phyloP scores from a whole-genome alignment of 2,329 filamentous ascomycete species.

The Fusarium annulatum region DNA sequence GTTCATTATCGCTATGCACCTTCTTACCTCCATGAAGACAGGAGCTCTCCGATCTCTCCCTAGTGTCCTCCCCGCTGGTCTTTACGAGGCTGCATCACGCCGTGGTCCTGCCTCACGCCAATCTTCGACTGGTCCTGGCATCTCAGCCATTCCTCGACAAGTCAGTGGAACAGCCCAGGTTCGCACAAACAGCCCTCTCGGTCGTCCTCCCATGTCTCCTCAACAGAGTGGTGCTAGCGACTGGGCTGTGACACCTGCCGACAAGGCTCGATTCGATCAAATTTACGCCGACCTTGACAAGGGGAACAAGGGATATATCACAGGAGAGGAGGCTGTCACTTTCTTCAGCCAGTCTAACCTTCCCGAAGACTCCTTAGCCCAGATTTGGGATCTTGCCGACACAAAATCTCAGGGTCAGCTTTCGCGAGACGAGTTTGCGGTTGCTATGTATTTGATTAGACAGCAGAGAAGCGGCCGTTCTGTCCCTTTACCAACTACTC shows the following conservation, averaged over 20 bases:
- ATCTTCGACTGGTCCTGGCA: constrained; percentile 62
- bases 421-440: constrained; percentile 90
- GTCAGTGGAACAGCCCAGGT: constrained; percentile 77
- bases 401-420: constrained; percentile 90
- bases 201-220: constrained; percentile 60
- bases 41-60: constrained; percentile 84
- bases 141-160: constrained; percentile 82
- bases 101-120: constrained; percentile 62
- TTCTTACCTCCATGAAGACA: constrained; percentile 90
- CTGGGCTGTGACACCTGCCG: constrained; percentile 84
- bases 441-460: constrained; percentile 96
- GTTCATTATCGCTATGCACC: constrained; percentile 98
- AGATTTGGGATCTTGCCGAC: constrained; percentile 97
- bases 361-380: constrained; percentile 87
- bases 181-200: constrained; percentile 70
- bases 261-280: constrained; percentile 88
- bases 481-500: constrained; percentile 74
- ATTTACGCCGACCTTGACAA: constrained; percentile 89
- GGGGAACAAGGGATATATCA: constrained; percentile 82
- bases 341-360: constrained; percentile 95
- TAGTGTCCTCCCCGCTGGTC: constrained; percentile 79
- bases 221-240: constrained; percentile 62
- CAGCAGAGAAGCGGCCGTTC: constrained; percentile 81
- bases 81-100: constrained; percentile 91
- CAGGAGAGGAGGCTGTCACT: constrained; percentile 90